Conservation (phyloP, 2,329 filamentous ascomycete species). For the Colletotrichum tropicicola region DNA sequence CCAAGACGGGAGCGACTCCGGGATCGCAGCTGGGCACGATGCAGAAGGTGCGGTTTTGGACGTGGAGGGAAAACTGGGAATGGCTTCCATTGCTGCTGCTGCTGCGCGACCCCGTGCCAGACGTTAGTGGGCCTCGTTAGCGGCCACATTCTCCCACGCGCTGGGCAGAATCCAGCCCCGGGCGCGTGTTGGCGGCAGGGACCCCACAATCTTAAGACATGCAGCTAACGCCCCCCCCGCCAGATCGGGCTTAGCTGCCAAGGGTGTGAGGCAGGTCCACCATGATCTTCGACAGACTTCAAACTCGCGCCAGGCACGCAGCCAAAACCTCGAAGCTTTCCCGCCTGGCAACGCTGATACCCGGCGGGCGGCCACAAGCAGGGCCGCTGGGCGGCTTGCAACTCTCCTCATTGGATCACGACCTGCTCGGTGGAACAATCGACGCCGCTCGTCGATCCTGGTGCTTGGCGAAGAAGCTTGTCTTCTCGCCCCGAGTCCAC, state of each 20-base stretch:
- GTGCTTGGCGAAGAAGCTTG: constrained; percentile 30
- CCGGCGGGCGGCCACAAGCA: background rate
- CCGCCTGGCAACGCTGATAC: background rate
- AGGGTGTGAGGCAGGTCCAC: constrained; percentile 29
- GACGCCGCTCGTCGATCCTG: constrained; percentile 15
- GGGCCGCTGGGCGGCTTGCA: too few relatives aligned
- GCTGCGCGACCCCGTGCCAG: constrained; percentile 3
- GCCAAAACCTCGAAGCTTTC: background rate
- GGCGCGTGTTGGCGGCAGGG: background rate
- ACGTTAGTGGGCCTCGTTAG: background rate
- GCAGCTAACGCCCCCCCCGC: background rate
- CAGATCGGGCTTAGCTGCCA: constrained; percentile 21
- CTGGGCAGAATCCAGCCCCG: background rate
- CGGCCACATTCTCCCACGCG: background rate
- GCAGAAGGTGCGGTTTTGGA: background rate
- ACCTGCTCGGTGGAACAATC: background rate
- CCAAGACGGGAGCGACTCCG: constrained; percentile 21
- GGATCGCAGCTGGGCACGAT: background rate
- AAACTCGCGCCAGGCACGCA: constrained; percentile 25
- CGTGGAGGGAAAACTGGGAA: background rate
- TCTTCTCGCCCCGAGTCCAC: constrained; percentile 10
- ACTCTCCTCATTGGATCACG: background rate
- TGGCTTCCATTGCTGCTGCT: too few relatives aligned
- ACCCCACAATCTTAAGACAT: constrained; percentile 2
- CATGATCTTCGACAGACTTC: constrained; percentile 30